These are phyloP conservation scores for Epichloe glyceriae DNA, from an alignment of 2,329 filamentous ascomycete genomes.

Conservation along the genomic window DNA sequence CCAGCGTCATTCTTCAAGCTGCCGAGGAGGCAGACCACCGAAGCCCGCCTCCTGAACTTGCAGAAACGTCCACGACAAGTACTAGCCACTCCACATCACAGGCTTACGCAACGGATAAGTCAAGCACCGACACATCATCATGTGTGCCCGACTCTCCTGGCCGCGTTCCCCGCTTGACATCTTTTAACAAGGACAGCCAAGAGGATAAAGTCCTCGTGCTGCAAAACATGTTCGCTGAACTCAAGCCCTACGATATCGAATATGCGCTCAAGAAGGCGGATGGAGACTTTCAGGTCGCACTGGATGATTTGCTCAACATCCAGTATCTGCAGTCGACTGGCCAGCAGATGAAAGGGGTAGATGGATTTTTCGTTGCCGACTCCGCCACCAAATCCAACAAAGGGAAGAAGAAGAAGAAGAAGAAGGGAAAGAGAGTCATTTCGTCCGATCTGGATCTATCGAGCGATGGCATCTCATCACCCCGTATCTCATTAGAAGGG, in stretches of 20 bases:
- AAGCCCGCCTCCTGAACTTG: not conserved
- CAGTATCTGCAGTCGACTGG: constrained; percentile 61
- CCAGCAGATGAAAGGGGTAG: constrained; percentile 58
- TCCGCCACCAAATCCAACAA: constrained; percentile 22
- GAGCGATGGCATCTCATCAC: constrained; percentile 8
- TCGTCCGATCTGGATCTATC: constrained; percentile 7
- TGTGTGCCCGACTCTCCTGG: constrained; percentile 11
- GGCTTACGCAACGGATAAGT: constrained; percentile 13
- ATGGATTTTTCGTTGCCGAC: constrained; percentile 58
- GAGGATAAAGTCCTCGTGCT: constrained; percentile 53
- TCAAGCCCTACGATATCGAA: constrained; percentile 52
- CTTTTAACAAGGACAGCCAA: constrained; percentile 30
- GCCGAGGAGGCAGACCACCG: constrained; percentile 11
- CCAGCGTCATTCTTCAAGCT: constrained; percentile 51
- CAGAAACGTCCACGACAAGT: constrained; percentile 15
- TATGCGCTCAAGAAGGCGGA: constrained; percentile 54
- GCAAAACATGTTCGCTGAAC: constrained; percentile 55
- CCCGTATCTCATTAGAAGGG: constrained; percentile 5
- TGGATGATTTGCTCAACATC: constrained; percentile 71
- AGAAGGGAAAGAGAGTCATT: constrained; percentile 18
- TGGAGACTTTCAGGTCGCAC: constrained; percentile 53
- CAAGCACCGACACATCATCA: constrained; percentile 16
- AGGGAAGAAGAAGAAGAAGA: constrained; percentile 21
- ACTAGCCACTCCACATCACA: constrained; percentile 16
- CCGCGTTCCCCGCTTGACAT: constrained; percentile 17